Evolutionary conservation across 139 green algal species (phyloP).

Genomic region (Chlamydomonas schloesseri): DNA sequence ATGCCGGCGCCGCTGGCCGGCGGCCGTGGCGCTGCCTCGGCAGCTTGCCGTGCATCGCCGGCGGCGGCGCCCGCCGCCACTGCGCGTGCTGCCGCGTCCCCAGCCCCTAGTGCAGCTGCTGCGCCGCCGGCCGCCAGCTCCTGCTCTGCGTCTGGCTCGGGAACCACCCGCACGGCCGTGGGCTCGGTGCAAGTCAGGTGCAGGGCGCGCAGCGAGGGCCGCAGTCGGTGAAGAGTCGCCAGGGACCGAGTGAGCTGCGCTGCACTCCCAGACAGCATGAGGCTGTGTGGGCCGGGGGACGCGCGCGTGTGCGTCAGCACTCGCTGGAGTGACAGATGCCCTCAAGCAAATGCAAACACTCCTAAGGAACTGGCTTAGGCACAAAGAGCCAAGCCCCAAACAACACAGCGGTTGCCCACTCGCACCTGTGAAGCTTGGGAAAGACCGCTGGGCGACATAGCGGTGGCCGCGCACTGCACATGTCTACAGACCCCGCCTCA

Average conservation of each 20-base stretch:
- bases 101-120: not conserved
- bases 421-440: not conserved
- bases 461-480: too few relatives aligned
- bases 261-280: not conserved
- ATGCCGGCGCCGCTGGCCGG: not conserved
- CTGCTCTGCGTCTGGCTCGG: not conserved
- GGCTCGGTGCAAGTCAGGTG: not conserved
- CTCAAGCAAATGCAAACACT: too few relatives aligned
- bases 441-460: too few relatives aligned
- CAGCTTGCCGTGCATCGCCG: too few relatives aligned
- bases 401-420: too few relatives aligned
- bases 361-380: too few relatives aligned
- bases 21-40: too few relatives aligned
- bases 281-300: not conserved
- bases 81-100: too few relatives aligned
- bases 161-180: not conserved
- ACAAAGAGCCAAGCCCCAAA: too few relatives aligned
- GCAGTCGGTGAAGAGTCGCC: not conserved
- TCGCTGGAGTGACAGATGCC: too few relatives aligned
- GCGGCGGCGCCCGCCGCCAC: not conserved
- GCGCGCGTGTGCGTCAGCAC: too few relatives aligned
- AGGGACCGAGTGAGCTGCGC: not conserved
- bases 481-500: not conserved
- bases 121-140: not conserved
- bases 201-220: not conserved